phyloP scores from a whole-genome alignment of 1,139 yeast genomes.

The Debaryomycetaceae sp. region DNA sequence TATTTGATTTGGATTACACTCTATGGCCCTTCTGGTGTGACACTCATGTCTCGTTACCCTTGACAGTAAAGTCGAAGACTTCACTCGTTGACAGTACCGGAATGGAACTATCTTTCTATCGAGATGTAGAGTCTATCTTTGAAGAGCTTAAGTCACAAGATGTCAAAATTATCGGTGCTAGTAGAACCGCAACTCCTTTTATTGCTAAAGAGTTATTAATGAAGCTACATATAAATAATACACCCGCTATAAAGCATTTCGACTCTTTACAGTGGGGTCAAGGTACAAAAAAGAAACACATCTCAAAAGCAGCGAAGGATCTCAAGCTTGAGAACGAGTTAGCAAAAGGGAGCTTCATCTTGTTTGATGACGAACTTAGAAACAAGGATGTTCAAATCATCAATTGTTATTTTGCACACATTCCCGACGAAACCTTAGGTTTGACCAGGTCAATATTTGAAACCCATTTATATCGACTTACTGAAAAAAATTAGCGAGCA shows the following conservation, averaged over 20 bases:
- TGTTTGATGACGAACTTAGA: slow-evolving; percentile 68
- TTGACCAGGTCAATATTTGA: slow-evolving; percentile 48
- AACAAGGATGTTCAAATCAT: slow-evolving; percentile 62
- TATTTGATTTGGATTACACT: slow-evolving; percentile 74
- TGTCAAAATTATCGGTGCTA: slow-evolving; percentile 58
- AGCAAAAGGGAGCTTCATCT: slow-evolving; percentile 47
- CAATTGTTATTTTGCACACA: slow-evolving; percentile 59
- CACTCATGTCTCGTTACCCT: slow-evolving; percentile 60
- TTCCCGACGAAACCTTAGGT: slow-evolving; percentile 44
- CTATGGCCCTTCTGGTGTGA: slow-evolving; percentile 72
- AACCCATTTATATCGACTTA: slow-evolving; percentile 25
- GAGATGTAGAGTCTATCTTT: slow-evolving; percentile 59
- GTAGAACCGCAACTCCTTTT: slow-evolving; percentile 63
- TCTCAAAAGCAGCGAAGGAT: slow-evolving; percentile 43
- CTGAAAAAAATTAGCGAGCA: too few relatives aligned
- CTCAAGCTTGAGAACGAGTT: slow-evolving; percentile 39
- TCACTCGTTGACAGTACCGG: slow-evolving; percentile 45
- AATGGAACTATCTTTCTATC: slow-evolving; percentile 47
- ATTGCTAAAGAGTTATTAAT: slow-evolving; percentile 57
- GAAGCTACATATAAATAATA: slow-evolving; percentile 44
- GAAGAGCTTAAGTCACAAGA: slow-evolving; percentile 36
- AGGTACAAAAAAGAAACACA: slow-evolving; percentile 61
- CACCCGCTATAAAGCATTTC: slow-evolving; percentile 47
- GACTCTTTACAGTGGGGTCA: slow-evolving; percentile 64
- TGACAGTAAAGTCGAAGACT: slow-evolving; percentile 18